Conservation (phyloP, 352 stramenopile genomes). For the Aphanomyces stellatus region DNA sequence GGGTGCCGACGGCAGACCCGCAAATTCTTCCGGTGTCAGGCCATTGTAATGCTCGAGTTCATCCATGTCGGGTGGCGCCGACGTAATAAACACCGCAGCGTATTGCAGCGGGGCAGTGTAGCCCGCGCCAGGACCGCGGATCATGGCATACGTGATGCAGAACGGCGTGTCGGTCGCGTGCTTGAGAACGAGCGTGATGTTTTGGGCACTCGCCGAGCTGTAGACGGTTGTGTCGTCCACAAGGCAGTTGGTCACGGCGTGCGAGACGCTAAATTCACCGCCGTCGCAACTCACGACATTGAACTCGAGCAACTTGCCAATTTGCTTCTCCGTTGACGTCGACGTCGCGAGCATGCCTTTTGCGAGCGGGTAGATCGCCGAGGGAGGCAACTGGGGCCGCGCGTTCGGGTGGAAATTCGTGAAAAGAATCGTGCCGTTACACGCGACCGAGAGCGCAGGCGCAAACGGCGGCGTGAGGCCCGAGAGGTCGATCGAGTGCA, state of each 20-base stretch:
- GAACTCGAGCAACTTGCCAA: conserved; percentile 62
- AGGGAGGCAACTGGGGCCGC: conserved; percentile 42
- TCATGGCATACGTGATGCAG: conserved; percentile 56
- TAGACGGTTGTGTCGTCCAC: conserved; percentile 75
- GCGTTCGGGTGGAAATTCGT: conserved; percentile 56
- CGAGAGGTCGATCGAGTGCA: conserved; percentile 27
- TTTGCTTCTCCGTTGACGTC: conserved; percentile 28
- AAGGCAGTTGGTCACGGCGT: conserved; percentile 54
- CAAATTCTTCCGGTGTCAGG: conserved; percentile 71
- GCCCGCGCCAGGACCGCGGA: conserved; percentile 61
- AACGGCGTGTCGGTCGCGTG: conserved; percentile 77
- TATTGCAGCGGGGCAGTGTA: conserved; percentile 69
- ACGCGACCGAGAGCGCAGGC: conserved; percentile 52
- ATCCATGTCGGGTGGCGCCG: conserved; percentile 40
- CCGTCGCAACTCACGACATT: conserved; percentile 61
- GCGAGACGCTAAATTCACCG: conserved; percentile 70
- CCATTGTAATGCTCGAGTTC: conserved; percentile 49
- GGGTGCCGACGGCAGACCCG: conserved; percentile 53
- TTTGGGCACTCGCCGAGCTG: conserved; percentile 58
- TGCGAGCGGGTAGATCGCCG: conserved; percentile 28
- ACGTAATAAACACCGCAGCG: conserved; percentile 63
- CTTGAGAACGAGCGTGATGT: conserved; percentile 72
- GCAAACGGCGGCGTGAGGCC: conserved; percentile 33
- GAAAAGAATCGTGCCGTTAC: conserved; percentile 56
- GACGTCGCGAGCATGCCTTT: background rate